Evolutionary conservation across 805 yeast species (phyloP).

Genomic region (Tetrapisispora namnaoensis): DNA sequence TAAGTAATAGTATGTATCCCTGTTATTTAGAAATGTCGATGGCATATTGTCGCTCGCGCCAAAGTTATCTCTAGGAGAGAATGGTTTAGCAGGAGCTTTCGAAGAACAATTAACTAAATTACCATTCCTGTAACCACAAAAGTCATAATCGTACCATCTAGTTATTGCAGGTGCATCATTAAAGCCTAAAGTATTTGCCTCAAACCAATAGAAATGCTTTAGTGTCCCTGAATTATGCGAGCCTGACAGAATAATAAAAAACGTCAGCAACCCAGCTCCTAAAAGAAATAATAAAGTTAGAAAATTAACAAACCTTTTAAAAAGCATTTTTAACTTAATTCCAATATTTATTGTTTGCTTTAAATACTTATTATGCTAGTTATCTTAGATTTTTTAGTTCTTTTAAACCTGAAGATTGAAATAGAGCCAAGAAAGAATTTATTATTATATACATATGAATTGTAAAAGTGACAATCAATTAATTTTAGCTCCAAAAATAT

Average conservation of each 20-base stretch:
- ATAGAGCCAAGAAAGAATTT: too few relatives aligned
- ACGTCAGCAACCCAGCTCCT: slow-evolving; percentile 43
- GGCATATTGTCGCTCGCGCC: slow-evolving; percentile 47
- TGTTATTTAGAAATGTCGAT: slow-evolving; percentile 35
- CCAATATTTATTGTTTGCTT: not conserved
- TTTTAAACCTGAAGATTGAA: too few relatives aligned
- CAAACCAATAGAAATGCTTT: slow-evolving; percentile 66
- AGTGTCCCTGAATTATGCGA: slow-evolving; percentile 43
- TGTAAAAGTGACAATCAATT: too few relatives aligned
- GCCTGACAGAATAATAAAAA: slow-evolving; percentile 64
- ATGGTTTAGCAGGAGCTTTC: slow-evolving; percentile 67
- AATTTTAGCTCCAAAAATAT: too few relatives aligned
- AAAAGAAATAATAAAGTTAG: slow-evolving; percentile 29
- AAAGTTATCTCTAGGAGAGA: slow-evolving; percentile 74
- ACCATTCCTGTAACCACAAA: slow-evolving; percentile 38
- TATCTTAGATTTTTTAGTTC: not conserved
- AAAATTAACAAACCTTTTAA: slow-evolving; percentile 23
- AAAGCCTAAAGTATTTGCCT: slow-evolving; percentile 58
- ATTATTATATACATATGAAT: too few relatives aligned
- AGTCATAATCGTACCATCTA: slow-evolving; percentile 79
- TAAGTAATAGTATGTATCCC: slow-evolving; percentile 51
- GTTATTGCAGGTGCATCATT: slow-evolving; percentile 34
- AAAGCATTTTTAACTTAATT: slow-evolving; percentile 9
- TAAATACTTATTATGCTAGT: not conserved
- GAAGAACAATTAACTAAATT: slow-evolving; percentile 40